Percentiles rank a stretch among this genome's conserved stretches.
Evolutionary conservation across 139 green algal species (phyloP).

Genomic region (Desmodesmus armatus): DNA sequence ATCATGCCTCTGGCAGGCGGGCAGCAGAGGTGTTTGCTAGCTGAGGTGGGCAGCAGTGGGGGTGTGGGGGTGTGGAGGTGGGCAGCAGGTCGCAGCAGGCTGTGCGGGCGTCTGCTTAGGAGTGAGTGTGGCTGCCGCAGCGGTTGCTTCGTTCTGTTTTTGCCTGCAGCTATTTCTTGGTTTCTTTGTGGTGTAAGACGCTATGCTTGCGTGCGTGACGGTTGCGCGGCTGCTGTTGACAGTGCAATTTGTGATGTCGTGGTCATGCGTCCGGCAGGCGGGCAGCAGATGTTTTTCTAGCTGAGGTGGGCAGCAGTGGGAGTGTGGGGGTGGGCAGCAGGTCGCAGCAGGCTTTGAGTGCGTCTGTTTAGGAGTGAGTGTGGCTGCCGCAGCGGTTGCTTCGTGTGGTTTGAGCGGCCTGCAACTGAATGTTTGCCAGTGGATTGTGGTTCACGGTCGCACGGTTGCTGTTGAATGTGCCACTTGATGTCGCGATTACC

Average conservation of each 20-base stretch:
- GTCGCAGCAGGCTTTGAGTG: not conserved
- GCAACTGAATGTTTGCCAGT: too few species aligned
- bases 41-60: not conserved
- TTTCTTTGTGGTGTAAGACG: too few species aligned
- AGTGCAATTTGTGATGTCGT: conserved; percentile 92
- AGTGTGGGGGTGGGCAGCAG: not conserved
- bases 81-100: not conserved
- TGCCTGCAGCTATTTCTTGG: too few species aligned
- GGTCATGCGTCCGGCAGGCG: conserved; percentile 76
- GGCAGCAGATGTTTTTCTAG: conserved; percentile 86
- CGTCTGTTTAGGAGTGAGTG: not conserved
- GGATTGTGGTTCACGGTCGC: too few species aligned
- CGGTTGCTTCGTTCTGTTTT: too few species aligned
- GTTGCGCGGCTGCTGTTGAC: too few species aligned
- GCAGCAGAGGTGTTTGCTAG: conserved; percentile 85
- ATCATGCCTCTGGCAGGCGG: conserved; percentile 78
- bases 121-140: too few species aligned
- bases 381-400: too few species aligned
- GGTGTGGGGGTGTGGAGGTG: not conserved
- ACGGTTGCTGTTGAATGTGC: too few species aligned
- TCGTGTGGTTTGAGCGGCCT: too few species aligned
- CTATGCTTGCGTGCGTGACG: too few species aligned
- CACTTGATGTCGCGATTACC: conserved; percentile 91
- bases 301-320: not conserved
- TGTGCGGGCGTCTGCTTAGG: not conserved